Base-by-base conservation (phyloP, 2,329 filamentous ascomycete species). In the Aspergillus sp. region DNA sequence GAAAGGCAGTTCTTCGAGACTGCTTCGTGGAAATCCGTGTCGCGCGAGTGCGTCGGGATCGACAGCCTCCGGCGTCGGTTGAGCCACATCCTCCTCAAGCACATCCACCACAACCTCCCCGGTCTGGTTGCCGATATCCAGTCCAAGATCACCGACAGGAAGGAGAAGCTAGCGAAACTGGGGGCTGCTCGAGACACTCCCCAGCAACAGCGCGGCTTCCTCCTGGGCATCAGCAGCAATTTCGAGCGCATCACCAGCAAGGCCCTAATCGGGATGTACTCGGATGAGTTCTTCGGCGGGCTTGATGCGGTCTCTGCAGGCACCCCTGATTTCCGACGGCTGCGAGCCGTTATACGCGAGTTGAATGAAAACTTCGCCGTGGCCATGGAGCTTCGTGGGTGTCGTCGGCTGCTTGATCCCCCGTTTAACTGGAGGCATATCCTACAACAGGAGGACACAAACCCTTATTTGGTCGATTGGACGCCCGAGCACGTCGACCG, bases 261-360 rank as follows among this genome's bases (percentile, higher is more conserved):
- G 20, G 73, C 72, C 0, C 50, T 77, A n/a, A 68, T 71, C 45
- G 77, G 76, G 0, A 65, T 65, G 19, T 78, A 78, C 47, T 48
- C 29, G 0, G 68, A 78, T 52, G 52, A 64, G 0, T 78, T 77
- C 53, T 78, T 78, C 41, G 68, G 71, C 3, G 50, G 40, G 0
- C 21, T 59, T 1, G 36, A 50, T 2, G 20, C 23, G 11, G 31
- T 62, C 2, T 61, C 58, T 14, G 50, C 48, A 0, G 55, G 55
- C 2, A 38, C 53, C 0, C 55, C 58, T 0, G 60, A 66, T 21
- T 45, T 47, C 42, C 61, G 64, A 25, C 64, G 65, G 5, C 60
- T 73, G 1, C 60, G 70, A 2, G 63, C 67, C 1, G 32, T 62
- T 3, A 54, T 70, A 14, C 59, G 63, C 7, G 52, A 61, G 11